Conservation (phyloP, 2,329 filamentous ascomycete genomes). For the Phoma sp. region DNA sequence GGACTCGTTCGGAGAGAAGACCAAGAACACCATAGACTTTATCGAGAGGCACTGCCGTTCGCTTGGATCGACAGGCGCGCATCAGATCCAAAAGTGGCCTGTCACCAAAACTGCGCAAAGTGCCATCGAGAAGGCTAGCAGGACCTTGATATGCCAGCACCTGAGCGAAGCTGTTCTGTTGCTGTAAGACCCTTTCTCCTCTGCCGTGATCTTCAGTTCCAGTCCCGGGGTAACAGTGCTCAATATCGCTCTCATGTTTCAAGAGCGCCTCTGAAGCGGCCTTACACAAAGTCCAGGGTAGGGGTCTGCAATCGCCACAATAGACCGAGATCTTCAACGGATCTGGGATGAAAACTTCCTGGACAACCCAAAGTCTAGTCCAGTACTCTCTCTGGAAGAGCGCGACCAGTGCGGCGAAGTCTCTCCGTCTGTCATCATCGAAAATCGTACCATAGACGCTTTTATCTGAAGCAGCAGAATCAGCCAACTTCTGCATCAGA, state of each 20-base stretch:
- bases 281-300: not conserved
- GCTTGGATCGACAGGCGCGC: not conserved
- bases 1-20: not conserved
- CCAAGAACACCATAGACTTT: not conserved
- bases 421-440: not conserved
- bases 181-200: not conserved
- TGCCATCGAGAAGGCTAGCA: not conserved
- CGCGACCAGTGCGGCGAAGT: not conserved
- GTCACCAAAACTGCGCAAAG: not conserved
- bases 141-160: not conserved
- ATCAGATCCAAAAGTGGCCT: not conserved
- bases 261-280: not conserved
- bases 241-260: not conserved
- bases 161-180: not conserved
- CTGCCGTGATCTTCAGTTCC: not conserved
- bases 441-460: not conserved
- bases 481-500: not conserved
- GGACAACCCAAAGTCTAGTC: conserved; percentile 1
- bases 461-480: not conserved
- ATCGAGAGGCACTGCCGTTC: not conserved
- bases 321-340: not conserved
- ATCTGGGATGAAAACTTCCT: not conserved
- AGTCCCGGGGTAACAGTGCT: not conserved
- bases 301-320: not conserved
- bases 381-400: conserved; percentile 1